Percentiles rank a stretch among this genome's conserved stretches.
These are phyloP conservation scores for Vitrella brassicaformis DNA, from an alignment of 73 alveolate species.

Conservation along the genomic window DNA sequence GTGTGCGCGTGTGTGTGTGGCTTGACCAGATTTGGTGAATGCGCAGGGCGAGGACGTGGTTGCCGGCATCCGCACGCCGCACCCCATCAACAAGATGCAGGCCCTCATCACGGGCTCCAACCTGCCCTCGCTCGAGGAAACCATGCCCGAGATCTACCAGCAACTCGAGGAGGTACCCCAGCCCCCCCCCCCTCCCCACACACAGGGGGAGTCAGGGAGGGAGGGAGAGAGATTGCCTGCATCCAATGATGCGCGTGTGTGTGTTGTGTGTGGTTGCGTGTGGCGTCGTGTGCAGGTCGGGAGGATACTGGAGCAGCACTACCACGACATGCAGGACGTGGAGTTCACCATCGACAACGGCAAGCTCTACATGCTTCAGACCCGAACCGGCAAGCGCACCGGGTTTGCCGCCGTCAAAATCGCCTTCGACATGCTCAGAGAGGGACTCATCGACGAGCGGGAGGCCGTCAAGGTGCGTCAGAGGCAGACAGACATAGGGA, in stretches of 20 bases:
- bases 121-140: constrained; percentile 50
- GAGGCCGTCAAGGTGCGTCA: constrained; percentile 33
- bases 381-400: constrained; percentile 62
- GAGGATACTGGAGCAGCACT: constrained; percentile 52
- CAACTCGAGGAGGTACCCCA: constrained; percentile 48
- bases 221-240: too few species aligned
- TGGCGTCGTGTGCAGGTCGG: neutral
- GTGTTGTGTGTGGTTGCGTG: neutral
- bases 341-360: constrained; percentile 65
- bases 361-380: constrained; percentile 56
- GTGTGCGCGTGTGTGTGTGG: too few species aligned
- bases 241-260: neutral
- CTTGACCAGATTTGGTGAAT: constrained; percentile 44
- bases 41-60: constrained; percentile 75
- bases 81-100: constrained; percentile 43
- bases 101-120: constrained; percentile 39
- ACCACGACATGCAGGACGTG: constrained; percentile 61
- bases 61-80: constrained; percentile 69
- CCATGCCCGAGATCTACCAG: constrained; percentile 55
- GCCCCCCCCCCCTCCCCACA: too few species aligned
- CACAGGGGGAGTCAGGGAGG: too few species aligned
- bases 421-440: constrained; percentile 59
- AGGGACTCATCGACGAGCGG: constrained; percentile 50
- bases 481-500: too few species aligned
- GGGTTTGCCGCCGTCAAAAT: constrained; percentile 56